These are phyloP conservation scores for Tolypocladium nubicola DNA, from an alignment of 2,329 filamentous ascomycete species.

Conservation along the genomic window DNA sequence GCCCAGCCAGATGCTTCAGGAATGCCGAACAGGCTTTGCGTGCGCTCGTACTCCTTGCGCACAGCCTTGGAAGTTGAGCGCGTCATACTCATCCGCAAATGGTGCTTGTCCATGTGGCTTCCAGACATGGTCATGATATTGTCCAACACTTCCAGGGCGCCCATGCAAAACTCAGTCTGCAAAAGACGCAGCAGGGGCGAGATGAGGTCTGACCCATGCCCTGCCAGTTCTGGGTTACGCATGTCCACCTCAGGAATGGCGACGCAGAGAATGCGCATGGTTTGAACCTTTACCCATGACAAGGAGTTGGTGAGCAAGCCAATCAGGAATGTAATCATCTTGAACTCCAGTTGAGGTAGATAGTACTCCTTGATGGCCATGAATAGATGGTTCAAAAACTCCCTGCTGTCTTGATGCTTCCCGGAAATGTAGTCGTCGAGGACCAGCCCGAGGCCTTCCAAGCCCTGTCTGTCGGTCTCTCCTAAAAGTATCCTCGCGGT, in stretches of 20 bases:
- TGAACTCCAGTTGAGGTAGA: slow-evolving; percentile 73
- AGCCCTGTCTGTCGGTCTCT: slow-evolving; percentile 63
- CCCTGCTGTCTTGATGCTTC: slow-evolving; percentile 55
- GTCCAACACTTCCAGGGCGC: slow-evolving; percentile 84
- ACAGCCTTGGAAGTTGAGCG: slow-evolving; percentile 75
- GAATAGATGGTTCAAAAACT: slow-evolving; percentile 68
- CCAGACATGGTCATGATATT: slow-evolving; percentile 92
- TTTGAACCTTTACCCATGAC: slow-evolving; percentile 84
- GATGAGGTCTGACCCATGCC: slow-evolving; percentile 88
- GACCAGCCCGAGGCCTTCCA: slow-evolving; percentile 55
- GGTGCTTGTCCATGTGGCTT: slow-evolving; percentile 85
- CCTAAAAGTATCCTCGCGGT: slow-evolving; percentile 61
- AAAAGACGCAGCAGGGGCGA: slow-evolving; percentile 82
- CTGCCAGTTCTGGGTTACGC: slow-evolving; percentile 79
- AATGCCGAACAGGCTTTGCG: slow-evolving; percentile 91
- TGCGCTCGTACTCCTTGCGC: slow-evolving; percentile 89
- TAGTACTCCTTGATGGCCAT: slow-evolving; percentile 66
- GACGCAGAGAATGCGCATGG: slow-evolving; percentile 79
- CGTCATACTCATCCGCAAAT: slow-evolving; percentile 97
- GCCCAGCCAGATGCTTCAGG: slow-evolving; percentile 95
- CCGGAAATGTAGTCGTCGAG: slow-evolving; percentile 60
- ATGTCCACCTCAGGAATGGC: slow-evolving; percentile 88
- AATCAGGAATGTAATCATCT: slow-evolving; percentile 80
- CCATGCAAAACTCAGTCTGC: slow-evolving; percentile 88
- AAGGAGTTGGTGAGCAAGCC: slow-evolving; percentile 82